Percentiles rank a stretch among this genome's conserved stretches.
These are phyloP conservation scores for Eutrema yunnanense DNA, from an alignment of 345 rosid genomes.

Conservation along the genomic window DNA sequence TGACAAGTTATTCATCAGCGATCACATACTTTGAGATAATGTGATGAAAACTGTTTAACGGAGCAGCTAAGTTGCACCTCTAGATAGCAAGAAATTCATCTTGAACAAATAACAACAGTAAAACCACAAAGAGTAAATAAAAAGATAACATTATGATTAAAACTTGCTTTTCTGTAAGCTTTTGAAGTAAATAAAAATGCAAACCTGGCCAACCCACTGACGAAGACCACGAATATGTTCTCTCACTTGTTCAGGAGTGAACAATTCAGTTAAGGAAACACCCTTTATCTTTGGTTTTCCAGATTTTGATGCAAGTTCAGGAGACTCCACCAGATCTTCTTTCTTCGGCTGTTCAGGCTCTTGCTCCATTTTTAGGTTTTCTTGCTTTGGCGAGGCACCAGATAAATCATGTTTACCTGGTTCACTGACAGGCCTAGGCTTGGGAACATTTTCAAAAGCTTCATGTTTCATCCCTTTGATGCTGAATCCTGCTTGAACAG, in stretches of 20 bases:
- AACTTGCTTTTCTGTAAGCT: not conserved
- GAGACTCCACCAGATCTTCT: constrained; percentile 45
- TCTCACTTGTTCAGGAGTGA: constrained; percentile 96
- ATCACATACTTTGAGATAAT: not conserved
- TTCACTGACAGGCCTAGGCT: constrained; percentile 42
- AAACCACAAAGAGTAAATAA: not conserved
- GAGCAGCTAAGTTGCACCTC: not conserved
- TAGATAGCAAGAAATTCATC: constrained; percentile 6
- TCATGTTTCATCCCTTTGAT: constrained; percentile 46
- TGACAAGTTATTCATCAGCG: constrained; percentile 7
- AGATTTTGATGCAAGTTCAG: constrained; percentile 57
- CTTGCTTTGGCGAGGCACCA: constrained; percentile 37
- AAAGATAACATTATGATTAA: not conserved
- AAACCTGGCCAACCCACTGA: constrained; percentile 99
- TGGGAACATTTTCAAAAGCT: constrained; percentile 39
- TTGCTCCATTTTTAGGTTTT: constrained; percentile 45
- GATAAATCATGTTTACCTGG: constrained; percentile 29
- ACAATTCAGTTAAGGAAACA: constrained; percentile 88
- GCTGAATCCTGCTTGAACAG: constrained; percentile 48
- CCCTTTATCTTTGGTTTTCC: constrained; percentile 97
- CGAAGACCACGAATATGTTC: constrained; percentile 94
- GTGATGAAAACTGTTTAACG: not conserved
- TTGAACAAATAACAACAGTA: constrained; percentile 8
- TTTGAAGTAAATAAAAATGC: not conserved
- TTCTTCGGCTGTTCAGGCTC: constrained; percentile 46